Conservation (phyloP, 768 basidiomycete genomes). For the Naganishia vishniacii region DNA sequence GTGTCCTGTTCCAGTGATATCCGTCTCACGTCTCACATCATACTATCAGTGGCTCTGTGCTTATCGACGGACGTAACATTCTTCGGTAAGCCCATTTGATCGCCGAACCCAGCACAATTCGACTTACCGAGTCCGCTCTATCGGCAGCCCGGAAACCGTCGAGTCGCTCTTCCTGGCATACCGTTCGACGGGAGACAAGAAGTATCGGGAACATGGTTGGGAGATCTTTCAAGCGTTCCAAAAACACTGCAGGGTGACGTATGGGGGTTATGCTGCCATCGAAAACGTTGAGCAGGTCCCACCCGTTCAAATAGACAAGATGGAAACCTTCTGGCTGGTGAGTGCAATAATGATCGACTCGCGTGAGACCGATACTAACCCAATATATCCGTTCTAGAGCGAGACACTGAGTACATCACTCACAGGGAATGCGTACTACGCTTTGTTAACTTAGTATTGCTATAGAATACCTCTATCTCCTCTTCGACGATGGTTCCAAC, state of each 20-base stretch:
- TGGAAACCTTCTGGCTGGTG: constrained; percentile 88
- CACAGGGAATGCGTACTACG: background rate
- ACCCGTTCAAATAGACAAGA: constrained; percentile 66
- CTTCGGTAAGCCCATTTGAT: constrained; percentile 55
- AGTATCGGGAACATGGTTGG: constrained; percentile 81
- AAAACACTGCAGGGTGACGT: constrained; percentile 67
- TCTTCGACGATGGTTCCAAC: constrained; percentile 70
- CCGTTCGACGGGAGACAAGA: constrained; percentile 75
- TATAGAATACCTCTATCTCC: constrained; percentile 71
- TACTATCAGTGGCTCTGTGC: constrained; percentile 5
- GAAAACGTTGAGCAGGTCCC: constrained; percentile 76
- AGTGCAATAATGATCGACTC: background rate
- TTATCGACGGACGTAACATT: constrained; percentile 85
- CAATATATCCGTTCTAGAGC: background rate
- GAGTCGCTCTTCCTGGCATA: constrained; percentile 89
- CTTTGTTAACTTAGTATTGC: background rate
- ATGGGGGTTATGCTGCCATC: constrained; percentile 77
- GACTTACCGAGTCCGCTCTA: constrained; percentile 46
- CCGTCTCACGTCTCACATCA: too few relatives aligned
- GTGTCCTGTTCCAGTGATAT: constrained; percentile 20
- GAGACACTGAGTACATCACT: constrained; percentile 39
- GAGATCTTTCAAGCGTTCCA: constrained; percentile 82
- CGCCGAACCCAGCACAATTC: background rate
- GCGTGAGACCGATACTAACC: background rate
- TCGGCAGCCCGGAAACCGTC: constrained; percentile 70